Evolutionary conservation across 352 stramenopile species (phyloP).

Genomic region (Phytopythium mirpurense): DNA sequence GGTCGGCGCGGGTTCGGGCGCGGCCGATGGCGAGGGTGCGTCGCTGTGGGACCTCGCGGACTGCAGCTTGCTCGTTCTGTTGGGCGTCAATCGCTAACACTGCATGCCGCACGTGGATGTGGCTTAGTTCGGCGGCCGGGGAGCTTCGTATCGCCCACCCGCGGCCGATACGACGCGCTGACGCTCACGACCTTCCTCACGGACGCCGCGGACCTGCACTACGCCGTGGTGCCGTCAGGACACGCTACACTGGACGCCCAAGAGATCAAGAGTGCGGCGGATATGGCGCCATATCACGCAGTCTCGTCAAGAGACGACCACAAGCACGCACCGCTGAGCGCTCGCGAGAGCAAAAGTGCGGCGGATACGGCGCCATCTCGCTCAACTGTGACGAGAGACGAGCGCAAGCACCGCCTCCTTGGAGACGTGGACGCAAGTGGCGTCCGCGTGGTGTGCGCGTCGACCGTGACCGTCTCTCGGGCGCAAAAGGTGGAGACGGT

Average conservation of each 20-base stretch:
- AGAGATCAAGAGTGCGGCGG: conserved; percentile 38
- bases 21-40: background rate
- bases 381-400: too few species aligned
- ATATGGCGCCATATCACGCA: conserved; percentile 12
- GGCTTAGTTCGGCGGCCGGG: conserved; percentile 16
- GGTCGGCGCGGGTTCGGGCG: background rate
- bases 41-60: too few species aligned
- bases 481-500: conserved; percentile 51
- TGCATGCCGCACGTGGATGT: background rate
- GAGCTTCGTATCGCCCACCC: conserved; percentile 48
- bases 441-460: conserved; percentile 16
- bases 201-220: conserved; percentile 66
- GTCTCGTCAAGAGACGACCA: too few species aligned
- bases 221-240: conserved; percentile 42
- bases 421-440: background rate
- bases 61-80: too few species aligned
- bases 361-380: conserved; percentile 14
- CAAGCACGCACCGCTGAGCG: conserved; percentile 32
- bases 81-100: background rate
- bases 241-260: conserved; percentile 30
- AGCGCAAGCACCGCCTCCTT: too few species aligned
- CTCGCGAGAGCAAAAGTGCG: conserved; percentile 38
- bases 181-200: conserved; percentile 74
- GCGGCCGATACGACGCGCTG: conserved; percentile 35
- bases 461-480: conserved; percentile 33